Conservation (phyloP, 345 rosid genomes). For the Syzygium aqueum region DNA sequence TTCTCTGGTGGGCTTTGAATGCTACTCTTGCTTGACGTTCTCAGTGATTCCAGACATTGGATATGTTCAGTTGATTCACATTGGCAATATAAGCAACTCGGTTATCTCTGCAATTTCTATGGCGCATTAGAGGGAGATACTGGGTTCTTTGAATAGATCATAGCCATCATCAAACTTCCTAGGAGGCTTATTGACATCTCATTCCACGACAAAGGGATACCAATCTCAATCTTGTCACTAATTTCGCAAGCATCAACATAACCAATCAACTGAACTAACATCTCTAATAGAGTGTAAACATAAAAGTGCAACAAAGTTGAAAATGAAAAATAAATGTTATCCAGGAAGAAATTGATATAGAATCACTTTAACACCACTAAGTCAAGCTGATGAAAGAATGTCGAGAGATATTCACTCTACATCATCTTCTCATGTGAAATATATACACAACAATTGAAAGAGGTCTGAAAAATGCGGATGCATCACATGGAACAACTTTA, state of each 20-base stretch:
- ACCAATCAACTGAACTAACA: background rate
- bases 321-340: background rate
- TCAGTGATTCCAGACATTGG: background rate
- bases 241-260: background rate
- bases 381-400: background rate
- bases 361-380: background rate
- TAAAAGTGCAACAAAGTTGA: background rate
- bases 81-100: background rate
- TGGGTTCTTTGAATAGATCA: background rate
- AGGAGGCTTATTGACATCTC: background rate
- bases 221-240: background rate
- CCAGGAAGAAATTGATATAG: background rate
- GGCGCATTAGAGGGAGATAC: background rate
- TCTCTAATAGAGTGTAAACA: background rate
- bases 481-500: slow-evolving; percentile 4
- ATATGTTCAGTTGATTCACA: background rate
- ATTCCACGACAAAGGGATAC: background rate
- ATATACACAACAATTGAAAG: background rate
- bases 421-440: background rate
- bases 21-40: background rate
- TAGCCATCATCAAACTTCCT: background rate
- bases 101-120: background rate
- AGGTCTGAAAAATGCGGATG: background rate
- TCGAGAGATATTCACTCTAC: background rate
- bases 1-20: background rate